Evolutionary conservation across 306 rosid species (phyloP), one percentile per base, ranked within the genome.

Genomic region (Lablab purpureus): DNA sequence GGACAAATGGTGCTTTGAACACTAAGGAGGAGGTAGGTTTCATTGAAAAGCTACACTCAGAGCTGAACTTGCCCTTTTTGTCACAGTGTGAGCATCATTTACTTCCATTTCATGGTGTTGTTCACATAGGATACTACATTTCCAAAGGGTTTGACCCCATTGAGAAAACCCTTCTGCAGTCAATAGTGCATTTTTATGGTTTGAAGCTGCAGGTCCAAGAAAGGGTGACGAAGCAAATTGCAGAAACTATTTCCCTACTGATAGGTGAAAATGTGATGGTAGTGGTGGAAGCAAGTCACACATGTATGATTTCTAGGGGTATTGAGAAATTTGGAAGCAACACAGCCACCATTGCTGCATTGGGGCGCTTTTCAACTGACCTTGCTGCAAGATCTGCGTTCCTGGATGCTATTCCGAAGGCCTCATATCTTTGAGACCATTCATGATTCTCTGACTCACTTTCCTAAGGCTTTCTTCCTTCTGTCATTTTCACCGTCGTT

Each of bases 141-240:
- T 43, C 72, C 0, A 85, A 73, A 34, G 90, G 87, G 79, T 72
- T 77, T 71, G 60, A 59, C 66, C 87, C 88, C 19, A 75, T 87
- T 4, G 88, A 81, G 69, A 92, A 85, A 67, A 84, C 93, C 28
- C 81, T 85, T 34, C 19, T 92, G 21, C 91, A 86, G 74, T 87
- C 95, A 0, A 81, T 92, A 45, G 86, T 92, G 2, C 87, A 85
- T 50, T 92, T 92, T 80, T 90, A 83, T 41, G 95, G 95, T 6
- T 86, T 86, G 69, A 92, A 92, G 90, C 97, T 90, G n/a, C 97
- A 92, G 82, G 97, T 92, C 14, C 97, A 92, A 79, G 97, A 92
- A 62, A 87, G 95, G 79, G 82, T 92, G 50, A 92, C 97, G 0
- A 82, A 93, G 76, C 97, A 92, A 83, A 89, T 92, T 59, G 95